Conservation (phyloP, 2,329 filamentous ascomycete species). For the Fusarium sp. region DNA sequence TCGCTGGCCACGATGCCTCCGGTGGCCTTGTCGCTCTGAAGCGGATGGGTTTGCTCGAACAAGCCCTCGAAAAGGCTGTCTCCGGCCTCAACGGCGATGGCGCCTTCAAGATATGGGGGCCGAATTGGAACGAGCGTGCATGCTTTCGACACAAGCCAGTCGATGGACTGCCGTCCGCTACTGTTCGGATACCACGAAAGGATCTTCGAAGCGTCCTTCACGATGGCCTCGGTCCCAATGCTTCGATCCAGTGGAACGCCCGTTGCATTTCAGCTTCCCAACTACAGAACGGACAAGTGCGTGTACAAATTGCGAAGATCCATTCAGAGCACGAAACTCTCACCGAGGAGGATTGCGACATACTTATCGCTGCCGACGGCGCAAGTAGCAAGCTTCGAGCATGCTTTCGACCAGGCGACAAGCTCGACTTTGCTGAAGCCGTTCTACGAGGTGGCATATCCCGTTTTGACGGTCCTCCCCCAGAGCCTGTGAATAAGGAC, state of each 20-base stretch:
- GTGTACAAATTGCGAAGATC: slow-evolving; percentile 34
- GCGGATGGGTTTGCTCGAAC: slow-evolving; percentile 54
- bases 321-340: neutral
- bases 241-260: slow-evolving; percentile 44
- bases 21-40: slow-evolving; percentile 53
- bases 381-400: slow-evolving; percentile 55
- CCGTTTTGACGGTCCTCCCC: slow-evolving; percentile 49
- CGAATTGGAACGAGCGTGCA: slow-evolving; percentile 51
- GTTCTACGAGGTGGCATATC: slow-evolving; percentile 54
- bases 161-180: slow-evolving; percentile 50
- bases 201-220: slow-evolving; percentile 51
- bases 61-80: slow-evolving; percentile 47
- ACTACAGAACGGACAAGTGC: slow-evolving; percentile 41
- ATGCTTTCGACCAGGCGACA: slow-evolving; percentile 53
- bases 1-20: slow-evolving; percentile 50
- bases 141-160: slow-evolving; percentile 48
- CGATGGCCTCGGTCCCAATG: slow-evolving; percentile 36
- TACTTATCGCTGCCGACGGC: slow-evolving; percentile 60
- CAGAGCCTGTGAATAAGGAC: slow-evolving; percentile 49
- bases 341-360: slow-evolving; percentile 49
- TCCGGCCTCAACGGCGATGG: slow-evolving; percentile 47
- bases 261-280: slow-evolving; percentile 41
- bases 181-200: slow-evolving; percentile 53
- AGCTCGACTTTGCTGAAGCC: slow-evolving; percentile 54
- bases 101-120: slow-evolving; percentile 55